These are phyloP conservation scores for Helotiales sp. DNA, from an alignment of 2,329 filamentous ascomycete genomes.

Conservation along the genomic window DNA sequence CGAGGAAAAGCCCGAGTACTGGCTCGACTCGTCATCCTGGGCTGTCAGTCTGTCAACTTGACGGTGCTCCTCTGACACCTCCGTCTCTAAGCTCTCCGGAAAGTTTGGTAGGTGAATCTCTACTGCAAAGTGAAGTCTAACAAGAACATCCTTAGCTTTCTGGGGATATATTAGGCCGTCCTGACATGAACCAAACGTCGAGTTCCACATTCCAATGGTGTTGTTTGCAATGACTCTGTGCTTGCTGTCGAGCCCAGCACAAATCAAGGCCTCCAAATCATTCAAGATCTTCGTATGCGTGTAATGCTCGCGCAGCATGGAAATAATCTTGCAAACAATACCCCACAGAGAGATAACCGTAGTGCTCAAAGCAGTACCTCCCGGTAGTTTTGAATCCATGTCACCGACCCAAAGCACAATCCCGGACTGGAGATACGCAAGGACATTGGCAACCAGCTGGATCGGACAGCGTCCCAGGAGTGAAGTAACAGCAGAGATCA, in stretches of 20 bases:
- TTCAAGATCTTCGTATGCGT: slow-evolving; percentile 45
- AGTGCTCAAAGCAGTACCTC: slow-evolving; percentile 42
- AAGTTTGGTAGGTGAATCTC: slow-evolving; percentile 52
- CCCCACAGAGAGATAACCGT: slow-evolving; percentile 52
- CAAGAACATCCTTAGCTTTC: slow-evolving; percentile 61
- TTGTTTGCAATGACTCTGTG: slow-evolving; percentile 54
- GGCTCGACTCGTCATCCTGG: slow-evolving; percentile 23
- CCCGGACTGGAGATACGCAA: slow-evolving; percentile 62
- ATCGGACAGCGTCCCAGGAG: slow-evolving; percentile 41
- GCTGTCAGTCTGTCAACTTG: slow-evolving; percentile 42
- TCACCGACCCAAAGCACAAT: slow-evolving; percentile 67
- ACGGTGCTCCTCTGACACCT: slow-evolving; percentile 31
- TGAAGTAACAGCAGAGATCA: slow-evolving; percentile 43
- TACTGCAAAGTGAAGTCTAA: slow-evolving; percentile 56
- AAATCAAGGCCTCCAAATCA: slow-evolving; percentile 54
- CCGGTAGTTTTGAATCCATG: slow-evolving; percentile 42
- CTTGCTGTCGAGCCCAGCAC: slow-evolving; percentile 57
- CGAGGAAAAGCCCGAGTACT: slow-evolving; percentile 10
- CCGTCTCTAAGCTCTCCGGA: slow-evolving; percentile 36
- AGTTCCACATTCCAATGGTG: slow-evolving; percentile 67
- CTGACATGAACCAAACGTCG: slow-evolving; percentile 61
- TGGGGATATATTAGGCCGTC: slow-evolving; percentile 61
- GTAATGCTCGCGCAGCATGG: slow-evolving; percentile 38
- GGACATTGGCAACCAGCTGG: slow-evolving; percentile 52
- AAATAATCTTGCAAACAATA: slow-evolving; percentile 40